phyloP scores from a whole-genome alignment of 306 rosid species.

The Cicer judaicum region DNA sequence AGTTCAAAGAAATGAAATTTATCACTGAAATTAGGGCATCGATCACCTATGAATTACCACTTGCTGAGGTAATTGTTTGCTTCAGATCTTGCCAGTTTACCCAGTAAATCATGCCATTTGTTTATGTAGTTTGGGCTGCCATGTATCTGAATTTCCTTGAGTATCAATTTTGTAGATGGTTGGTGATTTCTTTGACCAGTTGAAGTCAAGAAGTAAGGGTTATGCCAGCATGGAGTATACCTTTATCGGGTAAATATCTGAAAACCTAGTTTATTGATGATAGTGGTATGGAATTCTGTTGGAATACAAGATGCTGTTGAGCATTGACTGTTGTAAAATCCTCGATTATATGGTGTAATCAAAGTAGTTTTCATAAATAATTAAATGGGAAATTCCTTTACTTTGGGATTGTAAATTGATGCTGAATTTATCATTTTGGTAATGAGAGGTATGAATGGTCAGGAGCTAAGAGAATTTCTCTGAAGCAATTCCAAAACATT shows the following conservation, averaged over 20 bases:
- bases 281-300: conserved; percentile 21
- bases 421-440: background rate
- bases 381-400: conserved; percentile 12
- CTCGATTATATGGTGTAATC: conserved; percentile 14
- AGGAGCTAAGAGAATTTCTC: background rate
- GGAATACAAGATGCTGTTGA: conserved; percentile 5
- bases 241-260: conserved; percentile 65
- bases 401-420: conserved; percentile 14
- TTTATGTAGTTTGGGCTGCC: conserved; percentile 37
- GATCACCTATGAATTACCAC: conserved; percentile 71
- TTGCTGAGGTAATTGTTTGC: conserved; percentile 75
- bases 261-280: conserved; percentile 43
- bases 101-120: conserved; percentile 7
- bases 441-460: conserved; percentile 18
- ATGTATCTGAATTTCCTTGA: conserved; percentile 39
- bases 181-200: conserved; percentile 97
- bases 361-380: conserved; percentile 10
- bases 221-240: conserved; percentile 97
- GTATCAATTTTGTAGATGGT: conserved; percentile 58
- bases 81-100: conserved; percentile 30
- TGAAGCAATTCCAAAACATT: conserved; percentile 3
- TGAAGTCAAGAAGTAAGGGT: conserved; percentile 94
- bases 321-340: conserved; percentile 5
- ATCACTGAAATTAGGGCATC: conserved; percentile 87
- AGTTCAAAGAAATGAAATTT: conserved; percentile 87